Base-by-base conservation (phyloP, 352 stramenopile genomes). In the Phytophthora rubi region DNA sequence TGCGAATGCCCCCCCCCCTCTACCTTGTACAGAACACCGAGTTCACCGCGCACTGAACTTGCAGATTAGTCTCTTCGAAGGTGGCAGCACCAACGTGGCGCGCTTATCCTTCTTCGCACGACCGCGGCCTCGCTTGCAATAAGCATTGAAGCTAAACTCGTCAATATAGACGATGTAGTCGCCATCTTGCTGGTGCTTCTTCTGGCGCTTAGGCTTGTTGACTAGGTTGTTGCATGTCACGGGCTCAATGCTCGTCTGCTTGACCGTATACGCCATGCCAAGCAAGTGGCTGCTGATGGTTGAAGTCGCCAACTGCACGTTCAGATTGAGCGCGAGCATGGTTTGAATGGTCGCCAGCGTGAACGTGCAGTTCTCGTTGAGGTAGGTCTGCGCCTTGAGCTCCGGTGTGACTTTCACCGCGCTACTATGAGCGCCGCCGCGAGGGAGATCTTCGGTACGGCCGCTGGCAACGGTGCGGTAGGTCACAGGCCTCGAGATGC, bases 101-200 rank as follows among this genome's bases (percentile, higher is more conserved):
- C 52, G n/a, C 28, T 60, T n/a, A 1, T 39, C 39, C 12, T 32
- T 60, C 59, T 39, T 56, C 16, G 54, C 35, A 4, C 37, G 54
- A 6, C 35, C 54, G 18, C 21, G 33, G 0, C 13, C 49, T 3
- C 37, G 35, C 54, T 60, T 60, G 0, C 8, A 52, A 15, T 60
- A 52, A 3, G 52, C 35, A 15, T 51, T 52, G 7, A 9, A 51
- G 37, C 52, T 52, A 32, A 35, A 39, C 18, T 51, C 35, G 12
- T 59, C 53, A 30, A 47, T 63, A 8, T 63, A 69, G 0, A 62
- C 44, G 30, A 56, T 51, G 15, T 26, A 62, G 18, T 62, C 47
- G 28, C 26, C 54, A 18, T 37, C 39, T 5, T 32, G 9, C 13
- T 52, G 33, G 26, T 68, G 53, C 13, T 21, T 13, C 16, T 6